phyloP scores from a whole-genome alignment of 2,329 filamentous ascomycete species.

The Alternaria gansuensis region DNA sequence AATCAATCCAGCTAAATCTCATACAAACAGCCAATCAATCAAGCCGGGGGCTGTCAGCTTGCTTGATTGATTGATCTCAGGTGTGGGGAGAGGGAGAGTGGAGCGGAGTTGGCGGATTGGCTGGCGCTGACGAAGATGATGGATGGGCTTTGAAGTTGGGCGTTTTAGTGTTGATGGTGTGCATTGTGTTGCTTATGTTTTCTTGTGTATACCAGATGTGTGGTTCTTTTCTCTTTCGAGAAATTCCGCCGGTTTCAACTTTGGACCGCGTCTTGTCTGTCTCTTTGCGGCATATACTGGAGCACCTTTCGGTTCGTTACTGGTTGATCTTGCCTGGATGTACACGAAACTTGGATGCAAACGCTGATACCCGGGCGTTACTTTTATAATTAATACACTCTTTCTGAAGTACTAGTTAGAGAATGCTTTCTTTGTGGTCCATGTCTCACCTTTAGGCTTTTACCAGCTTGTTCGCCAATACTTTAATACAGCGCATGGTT shows the following conservation, averaged over 20 bases:
- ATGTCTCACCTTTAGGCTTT: no score
- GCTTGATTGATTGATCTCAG: no score
- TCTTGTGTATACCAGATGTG: not conserved
- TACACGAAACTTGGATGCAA: not conserved
- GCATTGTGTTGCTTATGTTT: not conserved
- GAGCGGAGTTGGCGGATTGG: constrained; percentile 27
- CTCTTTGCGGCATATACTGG: not conserved
- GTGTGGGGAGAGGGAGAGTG: no score
- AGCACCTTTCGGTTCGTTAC: not conserved
- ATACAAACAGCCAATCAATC: no score
- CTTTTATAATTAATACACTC: not conserved
- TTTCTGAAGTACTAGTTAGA: not conserved
- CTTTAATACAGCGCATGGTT: no score
- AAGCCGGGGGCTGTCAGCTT: no score
- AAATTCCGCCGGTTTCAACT: no score
- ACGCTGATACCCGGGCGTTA: not conserved
- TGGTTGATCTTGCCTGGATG: not conserved
- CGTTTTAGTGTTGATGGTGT: not conserved
- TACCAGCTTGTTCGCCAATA: no score
- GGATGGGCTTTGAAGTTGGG: constrained; percentile 16
- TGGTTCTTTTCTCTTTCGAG: not conserved
- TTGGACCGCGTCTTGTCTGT: not conserved
- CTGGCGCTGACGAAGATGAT: constrained; percentile 27
- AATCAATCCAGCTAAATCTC: no score
- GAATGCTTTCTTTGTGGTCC: no score